Conservation (phyloP, 1,139 yeast species). For the Saccharomyces hybrid region DNA sequence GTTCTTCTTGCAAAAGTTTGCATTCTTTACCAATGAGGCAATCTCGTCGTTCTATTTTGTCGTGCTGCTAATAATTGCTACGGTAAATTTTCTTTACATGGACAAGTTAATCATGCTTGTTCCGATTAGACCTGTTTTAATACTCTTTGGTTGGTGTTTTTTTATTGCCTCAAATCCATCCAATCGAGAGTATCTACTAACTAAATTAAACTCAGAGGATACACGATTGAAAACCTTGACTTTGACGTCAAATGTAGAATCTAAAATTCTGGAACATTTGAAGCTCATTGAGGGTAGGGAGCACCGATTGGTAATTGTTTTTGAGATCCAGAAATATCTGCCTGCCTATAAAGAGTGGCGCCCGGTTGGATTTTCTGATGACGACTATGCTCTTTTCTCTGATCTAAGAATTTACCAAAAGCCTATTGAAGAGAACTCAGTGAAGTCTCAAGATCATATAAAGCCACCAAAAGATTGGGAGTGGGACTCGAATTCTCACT, state of each 20-base stretch:
- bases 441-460: constrained; percentile 34
- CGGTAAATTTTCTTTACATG: constrained; percentile 33
- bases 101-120: constrained; percentile 21
- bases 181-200: constrained; percentile 39
- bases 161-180: constrained; percentile 48
- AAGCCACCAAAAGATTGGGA: constrained; percentile 54
- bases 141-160: constrained; percentile 45
- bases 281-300: constrained; percentile 32
- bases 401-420: constrained; percentile 30
- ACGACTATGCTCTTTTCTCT: constrained; percentile 43
- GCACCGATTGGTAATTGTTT: constrained; percentile 48
- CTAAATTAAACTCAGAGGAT: constrained; percentile 48
- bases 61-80: constrained; percentile 29
- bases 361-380: constrained; percentile 46
- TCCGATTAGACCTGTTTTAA: constrained; percentile 36
- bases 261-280: constrained; percentile 33
- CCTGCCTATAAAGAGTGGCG: constrained; percentile 51
- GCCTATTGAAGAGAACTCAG: constrained; percentile 15
- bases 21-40: constrained; percentile 59
- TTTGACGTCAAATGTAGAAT: constrained; percentile 41
- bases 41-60: constrained; percentile 50
- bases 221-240: constrained; percentile 46
- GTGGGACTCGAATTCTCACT: constrained; percentile 38
- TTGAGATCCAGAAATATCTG: constrained; percentile 58
- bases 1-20: constrained; percentile 46